Evolutionary conservation across 176 grass and related monocot genomes (phyloP), one percentile per base, ranked within the genome.

Genomic region (Aechmea fasciata): DNA sequence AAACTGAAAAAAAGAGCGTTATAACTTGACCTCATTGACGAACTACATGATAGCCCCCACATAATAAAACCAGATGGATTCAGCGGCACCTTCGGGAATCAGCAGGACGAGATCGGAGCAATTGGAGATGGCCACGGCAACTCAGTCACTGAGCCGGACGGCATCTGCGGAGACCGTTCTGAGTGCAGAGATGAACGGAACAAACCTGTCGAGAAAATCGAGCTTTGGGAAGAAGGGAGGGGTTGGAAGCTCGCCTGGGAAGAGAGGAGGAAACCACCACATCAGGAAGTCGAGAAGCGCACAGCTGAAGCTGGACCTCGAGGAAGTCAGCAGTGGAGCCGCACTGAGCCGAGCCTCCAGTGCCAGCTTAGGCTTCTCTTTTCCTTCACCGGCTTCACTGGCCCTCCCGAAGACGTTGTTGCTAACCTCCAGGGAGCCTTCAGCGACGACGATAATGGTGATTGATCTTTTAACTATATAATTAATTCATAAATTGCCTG

Each of bases 341-440:
- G 92, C 88, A 50, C 86, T 96, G 71, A 96, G 92, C 85, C 80
- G 92, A 76, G 92, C 92, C 3, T 96, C 92, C 70, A 96, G 92
- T 78, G 92, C 92, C 64, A 91, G 92, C 86, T 85, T 96, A 61
- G 92, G 92, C 20, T 92, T 96, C 83, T 96, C 92, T 70, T 87
- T 63, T 89, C 92, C 51, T 96, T 96, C 79, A 92, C 92, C 13
- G 92, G 92, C 4, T 96, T 96, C 81, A 96, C 92, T 3, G 84
- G 88, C 61, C 88, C 92, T 48, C 92, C 86, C 11, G 83, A 80
- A 67, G 33, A 79, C 63, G 64, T 82, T 63, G 22, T 15, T 69
- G 72, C 83, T 71, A 65, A 76, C 26, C 77, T 83, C 13, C 48
- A 11, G 0, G 7, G 17, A 13, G 41, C 66, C 11, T 84, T 87